Percentiles rank a stretch among this genome's conserved stretches.
These are phyloP conservation scores for Colletotrichum gloeosporioides DNA, from an alignment of 2,329 filamentous ascomycete species.

Conservation along the genomic window DNA sequence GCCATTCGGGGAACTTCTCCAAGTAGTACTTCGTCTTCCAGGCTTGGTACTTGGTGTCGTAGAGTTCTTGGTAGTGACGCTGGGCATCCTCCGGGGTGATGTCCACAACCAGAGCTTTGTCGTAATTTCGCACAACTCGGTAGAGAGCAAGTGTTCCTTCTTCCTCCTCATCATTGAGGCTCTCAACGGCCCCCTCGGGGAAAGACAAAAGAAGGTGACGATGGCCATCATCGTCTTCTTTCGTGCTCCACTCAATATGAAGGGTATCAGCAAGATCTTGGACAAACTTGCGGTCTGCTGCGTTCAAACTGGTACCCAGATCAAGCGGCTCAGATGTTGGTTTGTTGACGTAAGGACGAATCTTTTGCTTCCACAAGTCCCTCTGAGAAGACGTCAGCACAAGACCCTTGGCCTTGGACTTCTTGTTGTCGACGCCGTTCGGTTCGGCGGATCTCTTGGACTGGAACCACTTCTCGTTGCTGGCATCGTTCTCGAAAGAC, in stretches of 20 bases:
- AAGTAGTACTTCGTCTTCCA: slow-evolving; percentile 97
- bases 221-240: slow-evolving; percentile 60
- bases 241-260: slow-evolving; percentile 62
- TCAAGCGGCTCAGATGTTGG: slow-evolving; percentile 71
- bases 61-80: slow-evolving; percentile 79
- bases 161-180: slow-evolving; percentile 76
- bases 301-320: slow-evolving; percentile 74
- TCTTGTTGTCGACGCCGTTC: slow-evolving; percentile 60
- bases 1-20: slow-evolving; percentile 88
- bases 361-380: slow-evolving; percentile 77
- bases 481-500: slow-evolving; percentile 91
- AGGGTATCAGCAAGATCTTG: slow-evolving; percentile 78
- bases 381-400: slow-evolving; percentile 82
- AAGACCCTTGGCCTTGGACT: slow-evolving; percentile 62
- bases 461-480: slow-evolving; percentile 90
- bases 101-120: slow-evolving; percentile 87
- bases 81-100: slow-evolving; percentile 80
- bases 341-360: slow-evolving; percentile 83
- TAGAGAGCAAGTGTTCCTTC: slow-evolving; percentile 86
- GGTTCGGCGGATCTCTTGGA: slow-evolving; percentile 79
- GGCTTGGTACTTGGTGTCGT: slow-evolving; percentile 85
- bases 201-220: slow-evolving; percentile 58
- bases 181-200: slow-evolving; percentile 62
- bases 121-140: slow-evolving; percentile 87
- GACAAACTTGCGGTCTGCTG: slow-evolving; percentile 90